Base-by-base conservation (phyloP, 2,329 filamentous ascomycete species). In the Alternaria angustiovoidea region DNA sequence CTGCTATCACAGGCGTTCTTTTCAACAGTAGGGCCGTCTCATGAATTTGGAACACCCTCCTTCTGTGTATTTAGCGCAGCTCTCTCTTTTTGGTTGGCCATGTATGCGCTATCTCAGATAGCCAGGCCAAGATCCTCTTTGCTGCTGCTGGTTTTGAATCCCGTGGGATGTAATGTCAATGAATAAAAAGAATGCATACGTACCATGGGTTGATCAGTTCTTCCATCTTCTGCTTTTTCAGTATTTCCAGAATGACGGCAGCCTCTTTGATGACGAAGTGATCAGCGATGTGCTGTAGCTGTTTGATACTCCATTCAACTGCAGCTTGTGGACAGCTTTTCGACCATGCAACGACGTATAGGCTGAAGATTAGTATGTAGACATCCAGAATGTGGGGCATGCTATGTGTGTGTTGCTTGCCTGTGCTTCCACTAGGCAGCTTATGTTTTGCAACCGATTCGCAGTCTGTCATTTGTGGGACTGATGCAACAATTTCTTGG, bases 381-480 rank as follows among this genome's bases (percentile, higher is more conserved):
- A 67, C 64, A 30, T 68, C 67, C 1, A 70, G 55, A 2, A 54
- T 59, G 16, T 70, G 66, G 11, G 62, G 55, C 32, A 61, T 48
- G 9, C 60, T 67, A 28, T 70, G 67, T 16, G 49, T 24, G 39
- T 70, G 62, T 7, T 56, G 49, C 22, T 47, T 39, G 3, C 36
- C 30, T 8, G 44, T 30, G 11, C 16, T 42, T 34, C 42, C 54
- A 20, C 14, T 42, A 6, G 62, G 67, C 7, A 70, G 32, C 46
- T 67, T 71, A 12, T 67, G 59, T 28, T 32, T 39, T 16, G 71
- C 69, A 5, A 66, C 67, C 14, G 55, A 61, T 4, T 56, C 32
- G 54, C 71, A 74, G 42, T 74, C 59, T 8, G 63, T 71, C 63
- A 73, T 77, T 47, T 78, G 77, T 7, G 75, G 73, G 4, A 71